These are phyloP conservation scores for Pichia kluyveri DNA, from an alignment of 805 yeast species.

Conservation along the genomic window DNA sequence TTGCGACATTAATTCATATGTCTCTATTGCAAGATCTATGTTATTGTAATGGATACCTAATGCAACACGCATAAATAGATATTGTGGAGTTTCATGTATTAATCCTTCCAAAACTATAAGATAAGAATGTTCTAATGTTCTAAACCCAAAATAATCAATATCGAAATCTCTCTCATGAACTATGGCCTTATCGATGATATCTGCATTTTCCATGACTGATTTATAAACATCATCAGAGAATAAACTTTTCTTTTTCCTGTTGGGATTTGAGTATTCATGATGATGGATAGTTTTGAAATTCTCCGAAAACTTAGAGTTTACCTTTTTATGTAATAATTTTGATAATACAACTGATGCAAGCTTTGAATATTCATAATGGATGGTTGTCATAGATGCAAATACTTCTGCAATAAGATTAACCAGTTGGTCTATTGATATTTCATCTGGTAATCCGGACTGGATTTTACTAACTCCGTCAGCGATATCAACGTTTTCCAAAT, in stretches of 20 bases:
- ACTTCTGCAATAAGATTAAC: slow-evolving; percentile 69
- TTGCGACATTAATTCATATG: slow-evolving; percentile 80
- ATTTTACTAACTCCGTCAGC: slow-evolving; percentile 39
- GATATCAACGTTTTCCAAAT: slow-evolving; percentile 27
- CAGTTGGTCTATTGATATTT: slow-evolving; percentile 35
- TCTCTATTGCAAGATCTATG: slow-evolving; percentile 59
- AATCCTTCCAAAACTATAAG: slow-evolving; percentile 53
- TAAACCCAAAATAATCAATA: slow-evolving; percentile 81
- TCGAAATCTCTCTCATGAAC: slow-evolving; percentile 65
- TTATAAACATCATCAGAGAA: slow-evolving; percentile 29
- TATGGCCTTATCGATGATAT: slow-evolving; percentile 59
- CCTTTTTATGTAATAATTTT: slow-evolving; percentile 74
- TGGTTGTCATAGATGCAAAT: slow-evolving; percentile 88
- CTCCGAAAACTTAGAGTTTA: slow-evolving; percentile 68
- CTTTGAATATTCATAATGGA: slow-evolving; percentile 87
- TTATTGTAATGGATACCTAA: slow-evolving; percentile 78
- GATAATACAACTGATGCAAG: slow-evolving; percentile 88
- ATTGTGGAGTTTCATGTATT: slow-evolving; percentile 90
- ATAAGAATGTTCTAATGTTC: slow-evolving; percentile 86
- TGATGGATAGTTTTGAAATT: slow-evolving; percentile 40
- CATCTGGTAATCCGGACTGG: slow-evolving; percentile 39
- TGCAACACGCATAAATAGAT: slow-evolving; percentile 81
- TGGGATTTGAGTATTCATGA: slow-evolving; percentile 47
- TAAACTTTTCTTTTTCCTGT: background rate
- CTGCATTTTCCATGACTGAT: slow-evolving; percentile 48